These are phyloP conservation scores for Colletotrichum abscissum DNA, from an alignment of 2,329 filamentous ascomycete species.

Conservation along the genomic window DNA sequence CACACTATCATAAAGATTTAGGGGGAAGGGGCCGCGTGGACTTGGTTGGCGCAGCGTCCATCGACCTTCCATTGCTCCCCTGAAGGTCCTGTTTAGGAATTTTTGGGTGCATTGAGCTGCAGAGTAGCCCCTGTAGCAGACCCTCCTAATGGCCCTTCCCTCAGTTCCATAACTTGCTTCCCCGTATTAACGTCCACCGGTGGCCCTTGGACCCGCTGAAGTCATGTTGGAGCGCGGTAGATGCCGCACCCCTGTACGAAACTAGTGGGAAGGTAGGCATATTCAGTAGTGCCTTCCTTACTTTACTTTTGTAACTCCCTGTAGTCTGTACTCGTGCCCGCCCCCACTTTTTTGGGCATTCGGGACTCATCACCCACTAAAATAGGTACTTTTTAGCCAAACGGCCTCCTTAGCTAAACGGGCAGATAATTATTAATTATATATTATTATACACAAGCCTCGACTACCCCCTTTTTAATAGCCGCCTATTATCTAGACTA, in stretches of 20 bases:
- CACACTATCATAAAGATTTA: neutral
- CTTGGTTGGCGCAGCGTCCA: neutral
- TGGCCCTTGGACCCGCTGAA: neutral
- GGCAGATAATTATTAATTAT: no score
- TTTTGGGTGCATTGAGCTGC: neutral
- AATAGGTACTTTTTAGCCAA: no score
- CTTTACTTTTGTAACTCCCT: neutral
- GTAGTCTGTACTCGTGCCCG: neutral
- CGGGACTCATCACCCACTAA: no score
- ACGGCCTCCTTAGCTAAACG: no score
- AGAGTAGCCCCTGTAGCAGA: neutral
- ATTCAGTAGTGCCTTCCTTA: neutral
- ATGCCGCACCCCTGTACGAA: neutral
- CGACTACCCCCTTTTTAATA: no score
- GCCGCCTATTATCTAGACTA: no score
- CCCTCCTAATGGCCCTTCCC: no score
- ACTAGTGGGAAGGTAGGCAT: no score
- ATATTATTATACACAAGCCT: no score
- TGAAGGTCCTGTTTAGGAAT: neutral
- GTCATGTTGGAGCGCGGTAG: neutral
- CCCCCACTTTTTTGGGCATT: no score
- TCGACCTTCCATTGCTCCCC: neutral
- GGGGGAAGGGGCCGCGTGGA: slow-evolving; percentile 16
- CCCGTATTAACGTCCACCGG: neutral
- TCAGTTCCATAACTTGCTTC: no score